Conservation (phyloP, 805 yeast genomes). For the Candida broadrunensis region DNA sequence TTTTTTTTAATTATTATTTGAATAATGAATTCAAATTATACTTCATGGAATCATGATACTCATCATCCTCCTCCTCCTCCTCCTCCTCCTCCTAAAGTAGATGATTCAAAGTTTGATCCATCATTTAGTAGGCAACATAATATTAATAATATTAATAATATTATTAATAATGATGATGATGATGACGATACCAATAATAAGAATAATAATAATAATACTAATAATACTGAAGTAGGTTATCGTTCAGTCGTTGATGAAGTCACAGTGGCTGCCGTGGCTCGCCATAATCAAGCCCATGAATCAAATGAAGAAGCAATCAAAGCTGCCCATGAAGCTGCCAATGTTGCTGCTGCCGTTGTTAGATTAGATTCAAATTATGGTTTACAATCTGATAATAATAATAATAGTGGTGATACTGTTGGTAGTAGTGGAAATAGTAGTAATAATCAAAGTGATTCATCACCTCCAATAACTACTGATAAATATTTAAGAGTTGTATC, state of each 20-base stretch:
- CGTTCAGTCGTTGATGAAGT: slow-evolving; percentile 12
- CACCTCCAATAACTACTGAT: slow-evolving; percentile 2
- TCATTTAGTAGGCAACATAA: slow-evolving; percentile 23
- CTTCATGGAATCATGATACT: slow-evolving; percentile 21
- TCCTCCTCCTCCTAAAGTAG: slow-evolving; percentile 13
- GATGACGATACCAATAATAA: slow-evolving; percentile 21
- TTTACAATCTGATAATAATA: slow-evolving; percentile 3
- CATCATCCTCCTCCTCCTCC: no score
- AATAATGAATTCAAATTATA: slow-evolving; percentile 20
- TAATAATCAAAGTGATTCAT: background rate
- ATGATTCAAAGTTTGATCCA: slow-evolving; percentile 26
- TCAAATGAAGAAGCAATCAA: slow-evolving; percentile 6
- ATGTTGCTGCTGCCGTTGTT: slow-evolving; percentile 2
- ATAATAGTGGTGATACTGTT: slow-evolving; percentile 8
- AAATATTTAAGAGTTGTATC: slow-evolving; percentile 39
- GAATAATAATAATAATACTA: background rate
- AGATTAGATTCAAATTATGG: slow-evolving; percentile 1
- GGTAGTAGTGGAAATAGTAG: background rate
- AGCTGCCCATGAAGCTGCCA: slow-evolving; percentile 6
- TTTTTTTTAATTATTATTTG: no score
- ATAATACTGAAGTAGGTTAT: background rate
- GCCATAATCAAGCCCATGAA: slow-evolving; percentile 1
- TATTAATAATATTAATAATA: background rate
- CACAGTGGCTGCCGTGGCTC: slow-evolving; percentile 20
- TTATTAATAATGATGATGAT: slow-evolving; percentile 8